phyloP scores from a whole-genome alignment of 2,329 filamentous ascomycete genomes.

The Dryadomyces sulphureus region DNA sequence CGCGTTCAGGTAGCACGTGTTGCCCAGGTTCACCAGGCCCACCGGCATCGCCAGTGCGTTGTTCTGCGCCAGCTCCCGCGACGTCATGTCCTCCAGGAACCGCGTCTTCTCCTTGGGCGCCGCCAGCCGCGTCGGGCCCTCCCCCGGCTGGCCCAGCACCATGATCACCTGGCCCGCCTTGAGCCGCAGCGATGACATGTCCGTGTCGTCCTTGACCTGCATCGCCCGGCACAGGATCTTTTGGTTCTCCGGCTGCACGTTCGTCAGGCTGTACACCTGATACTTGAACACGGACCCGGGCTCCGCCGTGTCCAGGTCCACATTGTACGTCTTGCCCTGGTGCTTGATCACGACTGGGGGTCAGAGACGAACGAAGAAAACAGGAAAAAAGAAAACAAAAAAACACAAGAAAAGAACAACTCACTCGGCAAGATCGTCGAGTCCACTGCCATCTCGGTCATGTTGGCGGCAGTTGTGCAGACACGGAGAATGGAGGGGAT shows the following conservation, averaged over 20 bases:
- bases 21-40: conserved; percentile 82
- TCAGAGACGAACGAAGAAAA: too few species aligned
- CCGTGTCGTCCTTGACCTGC: conserved; percentile 88
- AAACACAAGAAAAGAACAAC: too few species aligned
- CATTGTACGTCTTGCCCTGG: conserved; percentile 84
- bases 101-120: conserved; percentile 70
- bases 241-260: conserved; percentile 89
- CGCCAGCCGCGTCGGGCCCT: conserved; percentile 42
- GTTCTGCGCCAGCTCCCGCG: conserved; percentile 72
- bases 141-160: conserved; percentile 88
- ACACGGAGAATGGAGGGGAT: too few species aligned
- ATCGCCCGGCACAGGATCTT: conserved; percentile 91
- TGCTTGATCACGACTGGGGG: conserved; percentile 56
- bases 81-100: conserved; percentile 96
- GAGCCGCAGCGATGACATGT: conserved; percentile 67
- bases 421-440: too few species aligned
- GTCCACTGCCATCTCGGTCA: too few species aligned
- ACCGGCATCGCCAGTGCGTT: conserved; percentile 67
- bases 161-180: conserved; percentile 81
- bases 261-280: conserved; percentile 88
- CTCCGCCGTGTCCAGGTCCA: conserved; percentile 74
- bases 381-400: background rate
- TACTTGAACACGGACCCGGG: conserved; percentile 91
- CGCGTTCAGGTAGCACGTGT: conserved; percentile 97
- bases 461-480: too few species aligned